Percentiles rank a stretch among this genome's conserved stretches.
Conservation (phyloP, 1,284 basidiomycete species). For the Ceratobasidium sp. region DNA sequence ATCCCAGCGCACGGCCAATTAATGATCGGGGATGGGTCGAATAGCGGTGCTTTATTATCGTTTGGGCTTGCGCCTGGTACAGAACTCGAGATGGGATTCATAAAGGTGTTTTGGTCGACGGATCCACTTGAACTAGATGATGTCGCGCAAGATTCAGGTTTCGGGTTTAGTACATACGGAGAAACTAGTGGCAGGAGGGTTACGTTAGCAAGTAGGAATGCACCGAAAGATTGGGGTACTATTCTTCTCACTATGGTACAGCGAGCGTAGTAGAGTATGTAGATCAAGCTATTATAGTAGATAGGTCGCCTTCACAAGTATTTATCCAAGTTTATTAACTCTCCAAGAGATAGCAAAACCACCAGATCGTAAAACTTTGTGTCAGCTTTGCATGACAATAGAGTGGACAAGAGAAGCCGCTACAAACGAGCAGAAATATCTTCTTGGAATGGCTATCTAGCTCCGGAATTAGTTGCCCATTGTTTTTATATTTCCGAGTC, state of each 20-base stretch:
- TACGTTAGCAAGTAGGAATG: not conserved
- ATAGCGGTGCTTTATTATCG: conserved; percentile 1
- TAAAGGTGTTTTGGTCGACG: conserved; percentile 42
- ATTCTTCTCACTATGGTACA: conserved; percentile 21
- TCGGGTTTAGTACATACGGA: not conserved
- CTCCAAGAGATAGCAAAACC: too few relatives aligned
- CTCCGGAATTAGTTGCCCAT: too few relatives aligned
- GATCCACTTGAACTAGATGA: conserved; percentile 25
- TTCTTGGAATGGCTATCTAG: too few relatives aligned
- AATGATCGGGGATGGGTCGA: conserved; percentile 10
- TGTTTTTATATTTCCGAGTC: too few relatives aligned
- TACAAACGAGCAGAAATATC: too few relatives aligned
- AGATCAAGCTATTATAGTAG: too few relatives aligned
- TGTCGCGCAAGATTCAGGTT: conserved; percentile 2
- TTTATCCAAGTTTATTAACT: too few relatives aligned
- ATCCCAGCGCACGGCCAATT: conserved; percentile 8
- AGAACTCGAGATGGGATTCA: conserved; percentile 22
- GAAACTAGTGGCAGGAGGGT: not conserved
- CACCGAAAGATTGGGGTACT: conserved; percentile 25
- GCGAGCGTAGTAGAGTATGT: not conserved
- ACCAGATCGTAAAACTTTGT: too few relatives aligned
- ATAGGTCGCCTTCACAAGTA: too few relatives aligned
- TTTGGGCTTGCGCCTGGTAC: not conserved
- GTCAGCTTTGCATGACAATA: too few relatives aligned
- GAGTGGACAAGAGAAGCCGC: too few relatives aligned